Conservation (phyloP, 1,284 basidiomycete species). For the Ceratobasidium sp. region DNA sequence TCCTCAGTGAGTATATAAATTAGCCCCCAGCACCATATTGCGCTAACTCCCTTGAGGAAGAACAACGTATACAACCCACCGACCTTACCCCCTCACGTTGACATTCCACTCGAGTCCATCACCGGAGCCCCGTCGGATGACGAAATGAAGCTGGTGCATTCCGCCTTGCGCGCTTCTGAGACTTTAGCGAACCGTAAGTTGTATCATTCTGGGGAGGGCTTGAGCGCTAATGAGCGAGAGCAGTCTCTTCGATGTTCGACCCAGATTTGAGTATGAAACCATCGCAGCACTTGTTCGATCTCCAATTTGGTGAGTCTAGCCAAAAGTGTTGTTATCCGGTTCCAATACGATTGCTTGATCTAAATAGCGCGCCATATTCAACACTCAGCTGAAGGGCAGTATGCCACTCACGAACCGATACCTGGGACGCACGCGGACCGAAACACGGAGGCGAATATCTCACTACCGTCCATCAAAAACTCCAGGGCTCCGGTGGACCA, state of each 20-base stretch:
- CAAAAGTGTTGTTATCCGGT: not conserved
- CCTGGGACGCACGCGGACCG: no score
- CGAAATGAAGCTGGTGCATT: not conserved
- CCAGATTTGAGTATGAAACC: not conserved
- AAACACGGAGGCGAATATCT: no score
- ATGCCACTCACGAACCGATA: no score
- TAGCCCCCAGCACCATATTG: not conserved
- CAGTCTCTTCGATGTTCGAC: slow-evolving; percentile 15
- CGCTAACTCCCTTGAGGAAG: not conserved
- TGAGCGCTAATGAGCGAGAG: not conserved
- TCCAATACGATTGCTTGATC: no score
- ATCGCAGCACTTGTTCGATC: slow-evolving; percentile 4
- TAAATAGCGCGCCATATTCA: not conserved
- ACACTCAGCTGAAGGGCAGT: not conserved
- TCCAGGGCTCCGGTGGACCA: no score
- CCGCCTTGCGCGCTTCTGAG: not conserved
- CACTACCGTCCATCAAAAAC: no score
- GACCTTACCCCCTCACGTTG: not conserved
- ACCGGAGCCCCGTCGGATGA: slow-evolving; percentile 3
- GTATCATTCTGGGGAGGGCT: no score
- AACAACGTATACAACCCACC: not conserved
- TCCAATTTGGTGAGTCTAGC: slow-evolving; percentile 11
- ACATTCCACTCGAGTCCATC: not conserved
- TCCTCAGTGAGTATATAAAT: not conserved
- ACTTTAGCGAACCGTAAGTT: not conserved